Conservation (phyloP, 768 basidiomycete species). For the Lactifluus echinatus region DNA sequence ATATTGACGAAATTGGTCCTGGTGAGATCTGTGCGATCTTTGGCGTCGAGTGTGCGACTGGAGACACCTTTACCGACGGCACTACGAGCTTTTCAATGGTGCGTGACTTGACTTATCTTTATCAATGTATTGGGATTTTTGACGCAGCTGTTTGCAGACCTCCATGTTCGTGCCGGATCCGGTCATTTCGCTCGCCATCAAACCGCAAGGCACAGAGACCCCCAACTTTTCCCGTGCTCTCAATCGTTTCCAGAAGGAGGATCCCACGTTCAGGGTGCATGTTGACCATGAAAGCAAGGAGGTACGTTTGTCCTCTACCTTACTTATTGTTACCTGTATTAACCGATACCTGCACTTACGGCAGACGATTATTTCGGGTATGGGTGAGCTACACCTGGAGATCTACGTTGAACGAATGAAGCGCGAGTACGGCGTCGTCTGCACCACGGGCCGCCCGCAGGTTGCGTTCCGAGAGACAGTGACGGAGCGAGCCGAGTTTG, state of each 20-base stretch:
- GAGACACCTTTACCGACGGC: conserved; percentile 96
- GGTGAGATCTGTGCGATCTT: conserved; percentile 99
- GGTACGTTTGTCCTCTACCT: conserved; percentile 33
- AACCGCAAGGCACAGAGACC: conserved; percentile 84
- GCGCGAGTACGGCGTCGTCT: conserved; percentile 92
- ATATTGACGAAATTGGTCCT: conserved; percentile 87
- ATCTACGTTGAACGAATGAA: conserved; percentile 99
- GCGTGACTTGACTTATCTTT: conserved; percentile 21
- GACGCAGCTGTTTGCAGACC: conserved; percentile 42
- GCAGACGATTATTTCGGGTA: conserved; percentile 97
- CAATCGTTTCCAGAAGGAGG: conserved; percentile 97
- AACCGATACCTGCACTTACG: neutral
- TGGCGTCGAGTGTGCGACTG: conserved; percentile 95
- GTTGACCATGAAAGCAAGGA: conserved; percentile 92
- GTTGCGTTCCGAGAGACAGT: conserved; percentile 97
- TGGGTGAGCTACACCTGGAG: conserved; percentile 98
- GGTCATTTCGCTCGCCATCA: conserved; percentile 92
- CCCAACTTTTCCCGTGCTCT: conserved; percentile 96
- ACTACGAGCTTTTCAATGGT: conserved; percentile 91
- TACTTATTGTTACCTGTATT: neutral
- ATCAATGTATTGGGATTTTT: neutral
- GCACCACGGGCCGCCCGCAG: conserved; percentile 88
- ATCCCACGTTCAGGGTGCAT: conserved; percentile 97
- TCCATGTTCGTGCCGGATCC: conserved; percentile 99
- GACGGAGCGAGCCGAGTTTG: conserved; percentile 71